Percentiles rank a stretch among this genome's conserved stretches.
Conservation (phyloP, 192 early-diverging fungal genomes). For the Phlyctochytrium arcticum region DNA sequence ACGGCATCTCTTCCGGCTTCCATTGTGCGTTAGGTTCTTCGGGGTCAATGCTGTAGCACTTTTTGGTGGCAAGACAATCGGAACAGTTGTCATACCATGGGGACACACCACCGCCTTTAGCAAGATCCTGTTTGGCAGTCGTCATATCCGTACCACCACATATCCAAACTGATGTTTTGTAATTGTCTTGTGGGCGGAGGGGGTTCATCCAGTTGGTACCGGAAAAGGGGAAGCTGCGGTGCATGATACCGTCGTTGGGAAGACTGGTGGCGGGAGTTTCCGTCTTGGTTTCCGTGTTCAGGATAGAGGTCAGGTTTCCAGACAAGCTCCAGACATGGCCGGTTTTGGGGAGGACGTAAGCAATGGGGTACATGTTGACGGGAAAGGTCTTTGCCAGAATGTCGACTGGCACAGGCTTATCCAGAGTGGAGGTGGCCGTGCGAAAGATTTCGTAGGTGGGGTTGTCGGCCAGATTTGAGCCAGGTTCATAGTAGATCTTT, state of each 20-base stretch:
- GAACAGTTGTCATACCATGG: constrained; percentile 3
- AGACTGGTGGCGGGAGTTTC: background rate
- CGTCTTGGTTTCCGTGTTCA: constrained; percentile 1
- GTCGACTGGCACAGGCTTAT: background rate
- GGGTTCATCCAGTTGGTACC: constrained; percentile 24
- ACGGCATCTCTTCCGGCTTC: constrained; percentile 12
- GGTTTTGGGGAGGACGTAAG: constrained; percentile 5
- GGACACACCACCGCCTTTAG: background rate
- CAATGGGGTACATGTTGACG: constrained; percentile 17
- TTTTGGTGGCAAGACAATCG: background rate
- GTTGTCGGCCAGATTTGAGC: background rate
- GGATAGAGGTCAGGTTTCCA: constrained; percentile 1
- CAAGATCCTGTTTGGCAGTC: background rate
- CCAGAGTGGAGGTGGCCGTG: constrained; percentile 13
- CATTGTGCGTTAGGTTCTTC: constrained; percentile 15
- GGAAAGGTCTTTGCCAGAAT: constrained; percentile 2
- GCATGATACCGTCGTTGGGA: constrained; percentile 1
- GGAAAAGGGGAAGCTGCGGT: constrained; percentile 12
- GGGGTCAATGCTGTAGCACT: constrained; percentile 14
- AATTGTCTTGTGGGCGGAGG: constrained; percentile 15
- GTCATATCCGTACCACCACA: constrained; percentile 29
- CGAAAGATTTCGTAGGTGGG: constrained; percentile 10
- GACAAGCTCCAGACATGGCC: background rate
- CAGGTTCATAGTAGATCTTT: background rate
- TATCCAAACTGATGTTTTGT: constrained; percentile 20